Percentiles rank a stretch among this genome's conserved stretches.
phyloP scores from a whole-genome alignment of 305 asterid species.

The Rubia peregrina region DNA sequence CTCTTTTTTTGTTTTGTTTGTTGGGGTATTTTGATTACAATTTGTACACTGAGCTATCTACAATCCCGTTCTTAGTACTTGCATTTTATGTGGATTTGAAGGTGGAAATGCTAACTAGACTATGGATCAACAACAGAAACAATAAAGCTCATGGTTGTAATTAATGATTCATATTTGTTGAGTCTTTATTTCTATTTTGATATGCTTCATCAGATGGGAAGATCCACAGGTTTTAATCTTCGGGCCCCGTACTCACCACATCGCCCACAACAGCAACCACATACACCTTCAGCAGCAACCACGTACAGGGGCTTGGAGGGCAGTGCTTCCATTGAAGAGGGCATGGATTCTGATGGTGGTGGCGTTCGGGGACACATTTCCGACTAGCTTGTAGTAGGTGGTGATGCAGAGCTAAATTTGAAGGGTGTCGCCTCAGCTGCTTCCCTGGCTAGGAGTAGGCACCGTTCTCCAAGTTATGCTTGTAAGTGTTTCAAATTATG shows the following conservation, averaged over 20 bases:
- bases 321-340: too few species aligned
- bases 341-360: too few species aligned
- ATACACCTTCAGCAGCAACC: constrained; percentile 40
- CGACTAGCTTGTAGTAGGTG: too few species aligned
- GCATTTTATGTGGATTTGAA: constrained; percentile 20
- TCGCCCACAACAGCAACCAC: constrained; percentile 86
- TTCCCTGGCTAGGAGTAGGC: too few species aligned
- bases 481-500: too few species aligned
- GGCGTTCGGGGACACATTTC: too few species aligned
- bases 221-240: constrained; percentile 85
- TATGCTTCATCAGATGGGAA: constrained; percentile 67
- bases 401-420: too few species aligned
- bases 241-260: constrained; percentile 86
- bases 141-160: constrained; percentile 12
- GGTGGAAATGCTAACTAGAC: constrained; percentile 84
- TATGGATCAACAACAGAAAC: constrained; percentile 89
- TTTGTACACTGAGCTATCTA: not conserved
- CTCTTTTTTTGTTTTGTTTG: not conserved
- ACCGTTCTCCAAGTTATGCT: too few species aligned
- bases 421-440: too few species aligned
- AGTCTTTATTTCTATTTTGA: not conserved
- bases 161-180: not conserved
- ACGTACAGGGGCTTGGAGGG: too few species aligned
- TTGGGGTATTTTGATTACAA: not conserved
- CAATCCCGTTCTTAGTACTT: not conserved